Percentiles rank a stretch among this genome's conserved stretches.
Evolutionary conservation across 2,329 filamentous ascomycete species (phyloP).

Genomic region (Nemania abortiva): DNA sequence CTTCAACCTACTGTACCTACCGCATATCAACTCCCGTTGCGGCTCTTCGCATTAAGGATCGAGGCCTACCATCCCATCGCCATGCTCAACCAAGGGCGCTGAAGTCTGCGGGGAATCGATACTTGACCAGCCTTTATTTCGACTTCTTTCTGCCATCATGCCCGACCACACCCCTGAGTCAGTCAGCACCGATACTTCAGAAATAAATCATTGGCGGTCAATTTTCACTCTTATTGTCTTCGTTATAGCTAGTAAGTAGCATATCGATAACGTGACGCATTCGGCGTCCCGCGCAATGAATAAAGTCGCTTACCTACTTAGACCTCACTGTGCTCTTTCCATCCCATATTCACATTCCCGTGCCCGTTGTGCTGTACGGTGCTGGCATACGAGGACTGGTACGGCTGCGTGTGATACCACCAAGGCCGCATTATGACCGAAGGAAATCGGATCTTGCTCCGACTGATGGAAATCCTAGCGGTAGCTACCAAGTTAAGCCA

Average conservation of each 20-base stretch:
- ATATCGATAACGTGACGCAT: constrained; percentile 1
- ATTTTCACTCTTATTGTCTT: constrained; percentile 79
- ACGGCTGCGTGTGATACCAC: constrained; percentile 64
- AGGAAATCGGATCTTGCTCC: constrained; percentile 26
- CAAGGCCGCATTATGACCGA: constrained; percentile 49
- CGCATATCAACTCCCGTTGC: constrained; percentile 18
- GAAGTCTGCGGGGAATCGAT: constrained; percentile 16
- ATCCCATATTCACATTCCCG: constrained; percentile 71
- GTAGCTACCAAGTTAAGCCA: constrained; percentile 49
- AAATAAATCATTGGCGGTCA: constrained; percentile 74
- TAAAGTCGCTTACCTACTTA: constrained; percentile 50
- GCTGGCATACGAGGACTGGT: constrained; percentile 59
- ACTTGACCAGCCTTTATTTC: constrained; percentile 7
- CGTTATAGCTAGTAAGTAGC: constrained; percentile 73
- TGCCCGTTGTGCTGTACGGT: constrained; percentile 66
- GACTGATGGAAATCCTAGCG: background rate
- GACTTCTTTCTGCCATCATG: constrained; percentile 36
- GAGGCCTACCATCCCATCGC: background rate
- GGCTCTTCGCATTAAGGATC: constrained; percentile 13
- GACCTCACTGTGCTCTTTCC: constrained; percentile 78
- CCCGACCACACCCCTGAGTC: constrained; percentile 28
- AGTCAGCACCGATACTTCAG: constrained; percentile 59
- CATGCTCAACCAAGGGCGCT: constrained; percentile 25
- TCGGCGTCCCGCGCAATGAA: background rate
- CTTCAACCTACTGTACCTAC: too few species aligned